phyloP scores from a whole-genome alignment of 495 filamentous ascomycete species.

The Aspergillus hancockii region DNA sequence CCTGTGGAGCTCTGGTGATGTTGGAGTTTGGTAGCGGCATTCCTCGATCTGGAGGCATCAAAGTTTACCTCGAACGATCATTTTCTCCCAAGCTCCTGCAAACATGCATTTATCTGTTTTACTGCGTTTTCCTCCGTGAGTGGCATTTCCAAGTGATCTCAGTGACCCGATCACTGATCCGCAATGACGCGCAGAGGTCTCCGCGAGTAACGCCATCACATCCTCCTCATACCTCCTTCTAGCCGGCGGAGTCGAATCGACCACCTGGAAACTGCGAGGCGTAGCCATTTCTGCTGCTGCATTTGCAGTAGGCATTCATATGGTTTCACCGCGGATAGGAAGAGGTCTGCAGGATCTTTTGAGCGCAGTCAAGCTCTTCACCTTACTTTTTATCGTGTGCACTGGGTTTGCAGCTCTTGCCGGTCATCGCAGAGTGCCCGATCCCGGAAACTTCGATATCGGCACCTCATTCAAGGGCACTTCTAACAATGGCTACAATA shows the following conservation, averaged over 20 bases:
- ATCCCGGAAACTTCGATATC: constrained; percentile 25
- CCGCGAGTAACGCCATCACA: constrained; percentile 32
- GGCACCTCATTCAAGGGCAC: constrained; percentile 28
- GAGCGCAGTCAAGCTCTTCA: constrained; percentile 39
- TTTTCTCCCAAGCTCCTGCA: constrained; percentile 59
- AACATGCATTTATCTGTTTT: constrained; percentile 40
- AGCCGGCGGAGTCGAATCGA: constrained; percentile 23
- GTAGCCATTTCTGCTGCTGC: constrained; percentile 34
- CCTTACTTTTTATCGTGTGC: constrained; percentile 42
- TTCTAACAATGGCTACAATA: constrained; percentile 29
- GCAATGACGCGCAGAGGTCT: constrained; percentile 15
- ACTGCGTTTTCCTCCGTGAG: constrained; percentile 25
- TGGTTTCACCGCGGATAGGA: constrained; percentile 27
- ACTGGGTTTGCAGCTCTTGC: constrained; percentile 43
- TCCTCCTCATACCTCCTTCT: constrained; percentile 26
- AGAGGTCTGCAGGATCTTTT: constrained; percentile 36
- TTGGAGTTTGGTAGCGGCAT: constrained; percentile 70
- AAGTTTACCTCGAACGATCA: constrained; percentile 66
- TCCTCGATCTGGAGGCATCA: constrained; percentile 64
- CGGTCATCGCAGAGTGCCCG: constrained; percentile 24
- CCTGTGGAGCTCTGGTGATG: constrained; percentile 57
- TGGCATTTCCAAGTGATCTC: background rate
- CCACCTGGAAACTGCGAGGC: constrained; percentile 32
- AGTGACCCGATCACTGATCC: background rate
- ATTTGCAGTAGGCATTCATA: constrained; percentile 33